Base-by-base conservation (phyloP, 371 early-diverging fungal genomes). In the Mortierella polycephala region DNA sequence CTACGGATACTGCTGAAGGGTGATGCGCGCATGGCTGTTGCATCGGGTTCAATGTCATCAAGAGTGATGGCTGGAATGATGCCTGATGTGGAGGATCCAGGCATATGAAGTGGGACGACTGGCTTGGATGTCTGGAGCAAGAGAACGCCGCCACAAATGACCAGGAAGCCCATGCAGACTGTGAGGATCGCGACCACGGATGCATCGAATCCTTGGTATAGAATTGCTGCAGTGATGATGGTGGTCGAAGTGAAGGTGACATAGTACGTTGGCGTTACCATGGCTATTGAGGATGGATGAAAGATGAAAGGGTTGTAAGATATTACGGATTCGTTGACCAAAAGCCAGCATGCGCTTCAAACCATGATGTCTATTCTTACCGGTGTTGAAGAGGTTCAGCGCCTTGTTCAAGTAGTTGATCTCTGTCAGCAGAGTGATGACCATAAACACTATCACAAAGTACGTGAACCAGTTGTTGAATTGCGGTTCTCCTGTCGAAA, bases 371-470 rank as follows among this genome's bases (percentile, higher is more conserved):
- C 18, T 44, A 14, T 10, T 20, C 16, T 20, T 75, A 75, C 75
- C 75, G 10, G 98, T 96, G 60, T 94, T 94, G 82, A 96, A 98
- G 30, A 94, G 70, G 70, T 96, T 96, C 47, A 98, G 86, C 7
- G 98, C 97, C 82, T 98, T 98, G 86, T 98, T 98, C 62, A 98
- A 92, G 79, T 97, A 98, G 75, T 96, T 96, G 80, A 97, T 94
- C 81, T 98, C 96, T 6, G 94, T 88, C 21, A 95, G 67, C 37
- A 96, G 89, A 30, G 96, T 96, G 16, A 90, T 82, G 9, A 89
- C 81, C n/a, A 96, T 95, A 14, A 93, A 89, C 2, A 86, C 83
- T 4, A 92, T 83, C 23, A 98, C 93, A 30, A 96, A 68, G 71
- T 95, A 98, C 8, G 96, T 92, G 64, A 96, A 96, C 83, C 94